Conservation (phyloP, 2,329 filamentous ascomycete genomes). For the Exophiala viscosa region DNA sequence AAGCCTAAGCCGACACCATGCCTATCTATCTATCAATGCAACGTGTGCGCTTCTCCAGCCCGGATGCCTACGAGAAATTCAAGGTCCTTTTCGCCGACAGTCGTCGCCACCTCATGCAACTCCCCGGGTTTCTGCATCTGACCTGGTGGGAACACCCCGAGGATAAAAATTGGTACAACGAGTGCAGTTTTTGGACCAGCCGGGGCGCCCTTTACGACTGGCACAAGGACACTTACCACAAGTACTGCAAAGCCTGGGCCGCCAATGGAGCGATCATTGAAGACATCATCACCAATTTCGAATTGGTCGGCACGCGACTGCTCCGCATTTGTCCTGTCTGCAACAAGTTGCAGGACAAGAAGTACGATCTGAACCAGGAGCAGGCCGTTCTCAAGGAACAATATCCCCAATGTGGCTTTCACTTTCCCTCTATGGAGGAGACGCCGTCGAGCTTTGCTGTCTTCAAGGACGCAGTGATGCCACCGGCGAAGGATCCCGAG, state of each 20-base stretch:
- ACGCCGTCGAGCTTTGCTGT: conserved; percentile 20
- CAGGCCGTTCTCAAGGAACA: conserved; percentile 17
- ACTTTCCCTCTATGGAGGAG: conserved; percentile 17
- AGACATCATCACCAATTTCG: conserved; percentile 21
- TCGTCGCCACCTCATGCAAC: conserved; percentile 15
- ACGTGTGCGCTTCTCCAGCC: conserved; percentile 21
- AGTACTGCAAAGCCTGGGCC: conserved; percentile 21
- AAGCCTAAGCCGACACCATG: conserved; percentile 7
- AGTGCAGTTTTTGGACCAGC: conserved; percentile 22
- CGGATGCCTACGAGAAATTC: conserved; percentile 20
- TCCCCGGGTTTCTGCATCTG: conserved; percentile 18
- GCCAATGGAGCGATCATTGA: conserved; percentile 21
- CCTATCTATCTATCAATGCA: conserved; percentile 20
- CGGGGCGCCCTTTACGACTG: conserved; percentile 19
- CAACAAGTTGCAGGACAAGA: conserved; percentile 15
- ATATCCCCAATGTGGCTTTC: conserved; percentile 16
- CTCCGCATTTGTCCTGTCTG: conserved; percentile 17
- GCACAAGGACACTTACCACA: conserved; percentile 20
- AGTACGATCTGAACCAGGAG: conserved; percentile 19
- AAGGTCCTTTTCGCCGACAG: conserved; percentile 21
- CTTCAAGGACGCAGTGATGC: conserved; percentile 16
- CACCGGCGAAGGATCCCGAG: too few relatives aligned
- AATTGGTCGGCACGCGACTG: conserved; percentile 19
- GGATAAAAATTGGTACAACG: conserved; percentile 20
- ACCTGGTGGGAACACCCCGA: conserved; percentile 23